These are phyloP conservation scores for Eutrema yunnanense DNA, from an alignment of 345 rosid species.

Conservation along the genomic window DNA sequence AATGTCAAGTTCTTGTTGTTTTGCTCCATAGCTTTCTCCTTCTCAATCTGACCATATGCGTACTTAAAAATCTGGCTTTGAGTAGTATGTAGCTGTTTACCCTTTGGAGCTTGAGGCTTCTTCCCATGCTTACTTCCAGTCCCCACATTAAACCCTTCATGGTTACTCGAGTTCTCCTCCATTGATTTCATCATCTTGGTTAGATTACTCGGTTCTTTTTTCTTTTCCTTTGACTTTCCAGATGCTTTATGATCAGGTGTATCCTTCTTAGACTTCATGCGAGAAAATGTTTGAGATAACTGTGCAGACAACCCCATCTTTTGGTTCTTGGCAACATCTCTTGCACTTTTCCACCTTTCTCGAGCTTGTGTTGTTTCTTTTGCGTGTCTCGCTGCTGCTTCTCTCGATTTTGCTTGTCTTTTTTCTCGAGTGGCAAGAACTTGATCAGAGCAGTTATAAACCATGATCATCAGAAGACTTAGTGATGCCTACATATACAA, in stretches of 20 bases:
- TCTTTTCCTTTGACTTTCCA: constrained; percentile 37
- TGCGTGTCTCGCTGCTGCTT: constrained; percentile 77
- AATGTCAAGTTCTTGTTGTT: constrained; percentile 64
- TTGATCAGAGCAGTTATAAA: constrained; percentile 71
- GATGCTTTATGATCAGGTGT: constrained; percentile 32
- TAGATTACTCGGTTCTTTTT: constrained; percentile 45
- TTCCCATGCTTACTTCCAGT: constrained; percentile 51
- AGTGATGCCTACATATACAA: constrained; percentile 45
- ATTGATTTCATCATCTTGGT: constrained; percentile 58
- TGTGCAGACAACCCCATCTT: constrained; percentile 51
- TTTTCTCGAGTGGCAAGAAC: constrained; percentile 56
- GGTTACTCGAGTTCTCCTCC: constrained; percentile 49
- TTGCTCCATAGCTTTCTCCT: constrained; percentile 77
- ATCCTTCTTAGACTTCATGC: constrained; percentile 44
- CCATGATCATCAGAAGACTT: constrained; percentile 45
- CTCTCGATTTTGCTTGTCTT: constrained; percentile 53
- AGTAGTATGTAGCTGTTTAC: constrained; percentile 62
- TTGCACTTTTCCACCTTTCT: constrained; percentile 78
- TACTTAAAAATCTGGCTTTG: constrained; percentile 85
- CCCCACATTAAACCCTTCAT: constrained; percentile 54
- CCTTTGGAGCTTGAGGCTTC: constrained; percentile 57
- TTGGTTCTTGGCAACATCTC: constrained; percentile 49
- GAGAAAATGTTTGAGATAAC: constrained; percentile 66
- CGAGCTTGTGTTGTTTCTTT: constrained; percentile 88
- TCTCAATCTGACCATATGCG: constrained; percentile 90